Conservation (phyloP, 805 yeast species). For the Kodamaea lidongshanica region DNA sequence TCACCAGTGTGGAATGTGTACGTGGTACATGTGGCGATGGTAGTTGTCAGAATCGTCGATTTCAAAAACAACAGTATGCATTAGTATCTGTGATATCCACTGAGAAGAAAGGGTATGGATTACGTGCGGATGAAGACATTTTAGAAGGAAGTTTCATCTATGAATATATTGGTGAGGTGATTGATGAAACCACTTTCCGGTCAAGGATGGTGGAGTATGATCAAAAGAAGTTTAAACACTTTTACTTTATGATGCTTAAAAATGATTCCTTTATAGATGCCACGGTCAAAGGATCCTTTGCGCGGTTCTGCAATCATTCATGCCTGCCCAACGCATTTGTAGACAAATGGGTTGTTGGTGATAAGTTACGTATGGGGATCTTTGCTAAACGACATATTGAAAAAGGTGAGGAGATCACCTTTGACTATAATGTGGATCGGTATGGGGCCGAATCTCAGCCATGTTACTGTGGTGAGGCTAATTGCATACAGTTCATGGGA, state of each 20-base stretch:
- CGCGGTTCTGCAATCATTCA: slow-evolving; percentile 91
- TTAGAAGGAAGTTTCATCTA: slow-evolving; percentile 67
- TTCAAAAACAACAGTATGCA: slow-evolving; percentile 72
- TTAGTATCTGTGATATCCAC: slow-evolving; percentile 77
- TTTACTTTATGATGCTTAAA: slow-evolving; percentile 93
- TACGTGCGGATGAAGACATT: slow-evolving; percentile 60
- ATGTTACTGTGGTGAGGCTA: slow-evolving; percentile 89
- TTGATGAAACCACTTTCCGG: slow-evolving; percentile 72
- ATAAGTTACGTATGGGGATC: slow-evolving; percentile 87
- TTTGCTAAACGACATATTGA: slow-evolving; percentile 72
- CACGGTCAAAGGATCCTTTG: slow-evolving; percentile 79
- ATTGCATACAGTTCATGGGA: slow-evolving; percentile 90
- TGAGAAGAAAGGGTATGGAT: slow-evolving; percentile 83
- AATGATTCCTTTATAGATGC: slow-evolving; percentile 94
- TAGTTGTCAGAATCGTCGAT: slow-evolving; percentile 80
- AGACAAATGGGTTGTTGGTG: slow-evolving; percentile 95
- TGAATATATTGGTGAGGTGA: slow-evolving; percentile 93
- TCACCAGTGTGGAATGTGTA: slow-evolving; percentile 88
- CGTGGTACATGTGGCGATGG: slow-evolving; percentile 69
- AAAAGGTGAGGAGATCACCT: slow-evolving; percentile 85
- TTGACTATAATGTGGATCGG: slow-evolving; percentile 90
- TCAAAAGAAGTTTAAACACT: slow-evolving; percentile 62
- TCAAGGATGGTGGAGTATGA: slow-evolving; percentile 72
- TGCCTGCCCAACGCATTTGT: slow-evolving; percentile 93
- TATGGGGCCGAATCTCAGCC: slow-evolving; percentile 93